Base-by-base conservation (phyloP, 225 moss, liverwort and hornwort species). In the Marchantia paleacea region DNA sequence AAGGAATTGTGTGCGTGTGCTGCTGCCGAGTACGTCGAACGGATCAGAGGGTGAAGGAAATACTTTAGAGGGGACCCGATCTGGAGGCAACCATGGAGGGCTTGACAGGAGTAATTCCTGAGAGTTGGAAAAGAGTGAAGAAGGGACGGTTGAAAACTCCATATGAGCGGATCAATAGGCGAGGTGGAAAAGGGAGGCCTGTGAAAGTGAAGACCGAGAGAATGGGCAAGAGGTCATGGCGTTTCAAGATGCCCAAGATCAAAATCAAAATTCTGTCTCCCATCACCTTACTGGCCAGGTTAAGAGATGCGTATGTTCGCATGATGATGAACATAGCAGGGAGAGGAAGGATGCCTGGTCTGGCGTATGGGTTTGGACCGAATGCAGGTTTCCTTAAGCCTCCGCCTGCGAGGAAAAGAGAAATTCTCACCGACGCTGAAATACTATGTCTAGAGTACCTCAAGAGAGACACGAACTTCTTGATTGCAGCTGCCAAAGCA, bases 381-480 rank as follows among this genome's bases (percentile, higher is more conserved):
- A 76, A 30, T 69, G 69, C 69, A 69, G 69, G 69, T 19, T 58
- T 47, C 24, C 12, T 51, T 31, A 77, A 77, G 65, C 51, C 78
- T 12, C 16, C 29, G 10, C 53, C 68, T 29, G 10, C 79, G 16
- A 79, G 55, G 31, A 79, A 71, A 12, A 70, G 20, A 19, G 28
- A 69, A 7, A 9, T 68, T 39, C 31, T 79, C 68, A 54, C 69
- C 13, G 79, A 79, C 15, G 79, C 79, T 8, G 79, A 79, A 69
- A 20, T 69, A n/a, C 69, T 79, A 5, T 79, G 79, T 52, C 69
- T 79, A 8, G 79, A 79, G 79, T 79, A 79, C 55, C 69, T 79
- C 53, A 79, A 55, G 69, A 60, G 69, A 55, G 79, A 79, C 12
- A 79, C 79, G 8, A 79, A 70, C 69, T 79, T 79, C 79, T 24